Conservation (phyloP, 208 protist species). For the Crithidia brevicula region DNA sequence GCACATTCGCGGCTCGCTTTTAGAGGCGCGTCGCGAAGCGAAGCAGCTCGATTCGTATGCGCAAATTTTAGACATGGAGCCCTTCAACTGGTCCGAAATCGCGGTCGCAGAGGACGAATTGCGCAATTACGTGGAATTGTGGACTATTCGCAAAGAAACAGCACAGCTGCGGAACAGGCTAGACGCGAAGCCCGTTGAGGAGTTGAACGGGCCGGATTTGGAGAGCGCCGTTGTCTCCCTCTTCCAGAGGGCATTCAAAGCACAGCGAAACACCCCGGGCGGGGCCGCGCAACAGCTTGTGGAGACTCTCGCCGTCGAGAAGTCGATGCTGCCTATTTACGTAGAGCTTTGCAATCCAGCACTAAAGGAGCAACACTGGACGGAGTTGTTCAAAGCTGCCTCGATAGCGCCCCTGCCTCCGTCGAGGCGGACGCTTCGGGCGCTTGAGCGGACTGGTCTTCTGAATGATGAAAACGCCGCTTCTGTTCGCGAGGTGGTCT, state of each 20-base stretch:
- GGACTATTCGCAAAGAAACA: conserved; percentile 63
- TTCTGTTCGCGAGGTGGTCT: conserved; percentile 81
- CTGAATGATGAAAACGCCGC: conserved; percentile 49
- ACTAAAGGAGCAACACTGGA: conserved; percentile 82
- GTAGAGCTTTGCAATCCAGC: conserved; percentile 89
- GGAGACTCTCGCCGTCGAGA: conserved; percentile 71
- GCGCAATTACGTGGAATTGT: conserved; percentile 78
- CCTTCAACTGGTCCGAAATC: conserved; percentile 78
- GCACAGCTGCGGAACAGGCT: conserved; percentile 64
- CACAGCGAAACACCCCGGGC: conserved; percentile 69
- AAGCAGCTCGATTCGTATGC: conserved; percentile 69
- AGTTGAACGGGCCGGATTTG: conserved; percentile 70
- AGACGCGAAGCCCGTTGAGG: conserved; percentile 42
- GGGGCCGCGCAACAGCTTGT: conserved; percentile 67
- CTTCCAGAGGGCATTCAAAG: conserved; percentile 65
- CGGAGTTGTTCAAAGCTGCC: conserved; percentile 74
- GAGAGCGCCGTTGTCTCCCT: conserved; percentile 68
- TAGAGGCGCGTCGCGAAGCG: conserved; percentile 32
- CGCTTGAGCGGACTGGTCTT: conserved; percentile 43
- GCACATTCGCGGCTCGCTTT: conserved; percentile 39
- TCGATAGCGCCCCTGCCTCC: conserved; percentile 42
- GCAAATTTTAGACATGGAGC: conserved; percentile 64
- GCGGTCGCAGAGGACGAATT: conserved; percentile 61
- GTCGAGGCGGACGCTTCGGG: conserved; percentile 50
- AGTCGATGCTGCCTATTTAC: conserved; percentile 71